Evolutionary conservation across 2,329 filamentous ascomycete species (phyloP).

Genomic region (Fusarium transvaalense): DNA sequence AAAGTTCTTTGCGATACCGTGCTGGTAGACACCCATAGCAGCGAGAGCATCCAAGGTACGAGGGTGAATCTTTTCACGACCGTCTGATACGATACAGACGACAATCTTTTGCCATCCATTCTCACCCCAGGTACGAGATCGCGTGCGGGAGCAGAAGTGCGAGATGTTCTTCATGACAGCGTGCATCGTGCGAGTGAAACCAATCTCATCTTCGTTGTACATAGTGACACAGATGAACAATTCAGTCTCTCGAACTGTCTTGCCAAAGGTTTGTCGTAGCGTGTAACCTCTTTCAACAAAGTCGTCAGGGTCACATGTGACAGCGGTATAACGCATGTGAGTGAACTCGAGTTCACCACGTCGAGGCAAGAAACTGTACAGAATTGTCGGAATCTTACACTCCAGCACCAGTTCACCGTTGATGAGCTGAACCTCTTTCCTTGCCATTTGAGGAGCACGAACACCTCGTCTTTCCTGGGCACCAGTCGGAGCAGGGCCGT

Average conservation of each 20-base stretch:
- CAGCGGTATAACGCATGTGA: slow-evolving; percentile 98
- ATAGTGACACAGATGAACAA: slow-evolving; percentile 97
- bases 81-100: slow-evolving; percentile 95
- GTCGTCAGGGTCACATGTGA: slow-evolving; percentile 97
- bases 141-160: slow-evolving; percentile 92
- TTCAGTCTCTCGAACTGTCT: slow-evolving; percentile 88
- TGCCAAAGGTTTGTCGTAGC: slow-evolving; percentile 89
- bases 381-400: slow-evolving; percentile 98
- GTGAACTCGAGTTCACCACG: slow-evolving; percentile 97
- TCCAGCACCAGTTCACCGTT: slow-evolving; percentile 98
- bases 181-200: slow-evolving; percentile 98
- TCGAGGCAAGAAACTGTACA: slow-evolving; percentile 95
- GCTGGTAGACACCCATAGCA: slow-evolving; percentile 97
- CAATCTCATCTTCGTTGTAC: slow-evolving; percentile 98
- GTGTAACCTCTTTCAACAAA: slow-evolving; percentile 92
- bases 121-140: slow-evolving; percentile 96
- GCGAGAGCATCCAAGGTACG: slow-evolving; percentile 93
- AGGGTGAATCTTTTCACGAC: slow-evolving; percentile 89
- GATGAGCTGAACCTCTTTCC: slow-evolving; percentile 94
- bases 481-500: slow-evolving; percentile 87
- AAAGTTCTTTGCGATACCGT: slow-evolving; percentile 97
- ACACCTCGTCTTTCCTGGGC: slow-evolving; percentile 90
- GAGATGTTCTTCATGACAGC: slow-evolving; percentile 98
- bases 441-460: slow-evolving; percentile 86
- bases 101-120: slow-evolving; percentile 99